A percentile compares a stretch with the other conserved stretches of the same genome.
phyloP scores from a whole-genome alignment of 345 rosid species.

The Erysimum cheiranthoides region DNA sequence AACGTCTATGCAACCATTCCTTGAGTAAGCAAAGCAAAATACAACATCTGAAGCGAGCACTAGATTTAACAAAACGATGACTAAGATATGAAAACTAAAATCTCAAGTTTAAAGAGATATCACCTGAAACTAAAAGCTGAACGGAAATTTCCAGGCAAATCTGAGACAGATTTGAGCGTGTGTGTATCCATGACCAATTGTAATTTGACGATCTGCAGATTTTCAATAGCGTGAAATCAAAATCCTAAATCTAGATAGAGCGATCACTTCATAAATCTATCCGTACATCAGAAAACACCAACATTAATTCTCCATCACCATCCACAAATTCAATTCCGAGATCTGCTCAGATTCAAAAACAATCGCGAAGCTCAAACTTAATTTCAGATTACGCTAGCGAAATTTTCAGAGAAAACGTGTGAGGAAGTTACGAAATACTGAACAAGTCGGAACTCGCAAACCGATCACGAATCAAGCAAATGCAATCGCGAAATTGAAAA shows the following conservation, averaged over 20 bases:
- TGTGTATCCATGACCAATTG: constrained; percentile 64
- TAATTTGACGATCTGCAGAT: constrained; percentile 34
- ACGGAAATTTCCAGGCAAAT: constrained; percentile 73
- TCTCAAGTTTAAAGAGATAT: constrained; percentile 3
- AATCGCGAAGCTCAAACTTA: neutral
- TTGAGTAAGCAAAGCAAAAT: constrained; percentile 2
- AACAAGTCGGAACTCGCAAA: constrained; percentile 11
- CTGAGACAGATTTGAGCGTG: constrained; percentile 73
- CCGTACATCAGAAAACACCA: constrained; percentile 6
- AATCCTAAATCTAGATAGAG: constrained; percentile 11
- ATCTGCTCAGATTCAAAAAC: constrained; percentile 8
- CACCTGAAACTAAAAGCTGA: constrained; percentile 84
- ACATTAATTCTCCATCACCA: neutral
- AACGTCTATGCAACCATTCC: neutral
- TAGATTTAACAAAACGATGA: neutral
- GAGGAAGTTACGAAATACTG: constrained; percentile 7
- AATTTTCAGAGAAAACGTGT: neutral
- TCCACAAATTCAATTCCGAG: constrained; percentile 3
- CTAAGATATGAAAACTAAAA: neutral
- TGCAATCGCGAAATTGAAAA: neutral
- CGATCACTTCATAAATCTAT: constrained; percentile 7
- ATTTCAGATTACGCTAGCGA: neutral
- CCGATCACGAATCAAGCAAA: constrained; percentile 30
- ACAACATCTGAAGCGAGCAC: neutral
- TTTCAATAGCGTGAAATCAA: neutral